Evolutionary conservation across 306 rosid species (phyloP).

Genomic region (Prunus padus): DNA sequence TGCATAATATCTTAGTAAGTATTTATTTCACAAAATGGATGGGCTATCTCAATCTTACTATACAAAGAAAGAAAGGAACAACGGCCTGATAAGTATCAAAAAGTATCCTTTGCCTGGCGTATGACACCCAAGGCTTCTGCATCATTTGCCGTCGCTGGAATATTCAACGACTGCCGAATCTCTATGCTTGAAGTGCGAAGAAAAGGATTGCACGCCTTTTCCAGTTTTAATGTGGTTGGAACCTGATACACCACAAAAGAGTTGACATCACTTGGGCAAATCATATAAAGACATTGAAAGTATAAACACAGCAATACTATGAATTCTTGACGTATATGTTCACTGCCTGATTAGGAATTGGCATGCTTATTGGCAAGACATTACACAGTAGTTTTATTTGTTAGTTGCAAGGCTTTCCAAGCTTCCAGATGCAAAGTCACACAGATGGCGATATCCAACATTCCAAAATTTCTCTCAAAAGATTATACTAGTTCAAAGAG

Average conservation of each 20-base stretch:
- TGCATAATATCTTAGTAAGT: not conserved
- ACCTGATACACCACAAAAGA: slow-evolving; percentile 40
- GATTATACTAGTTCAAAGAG: not conserved
- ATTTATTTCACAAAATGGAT: not conserved
- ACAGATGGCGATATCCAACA: not conserved
- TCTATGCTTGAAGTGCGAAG: slow-evolving; percentile 70
- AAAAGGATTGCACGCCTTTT: slow-evolving; percentile 93
- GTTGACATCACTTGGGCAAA: not conserved
- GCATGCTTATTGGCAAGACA: not conserved
- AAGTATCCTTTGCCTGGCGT: slow-evolving; percentile 71
- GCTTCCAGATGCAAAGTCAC: not conserved
- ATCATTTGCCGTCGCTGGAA: slow-evolving; percentile 58
- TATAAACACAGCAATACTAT: not conserved
- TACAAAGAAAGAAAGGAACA: slow-evolving; percentile 28
- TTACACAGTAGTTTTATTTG: not conserved
- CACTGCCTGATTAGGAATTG: not conserved
- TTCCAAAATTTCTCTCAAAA: not conserved
- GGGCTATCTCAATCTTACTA: slow-evolving; percentile 24
- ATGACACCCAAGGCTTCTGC: slow-evolving; percentile 69
- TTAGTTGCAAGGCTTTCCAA: not conserved
- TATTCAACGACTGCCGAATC: slow-evolving; percentile 63
- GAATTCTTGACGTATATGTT: not conserved
- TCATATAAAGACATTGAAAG: not conserved
- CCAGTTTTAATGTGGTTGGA: slow-evolving; percentile 71
- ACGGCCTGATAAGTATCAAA: slow-evolving; percentile 21